phyloP scores from a whole-genome alignment of 208 protist genomes.

The Crithidia bombi region DNA sequence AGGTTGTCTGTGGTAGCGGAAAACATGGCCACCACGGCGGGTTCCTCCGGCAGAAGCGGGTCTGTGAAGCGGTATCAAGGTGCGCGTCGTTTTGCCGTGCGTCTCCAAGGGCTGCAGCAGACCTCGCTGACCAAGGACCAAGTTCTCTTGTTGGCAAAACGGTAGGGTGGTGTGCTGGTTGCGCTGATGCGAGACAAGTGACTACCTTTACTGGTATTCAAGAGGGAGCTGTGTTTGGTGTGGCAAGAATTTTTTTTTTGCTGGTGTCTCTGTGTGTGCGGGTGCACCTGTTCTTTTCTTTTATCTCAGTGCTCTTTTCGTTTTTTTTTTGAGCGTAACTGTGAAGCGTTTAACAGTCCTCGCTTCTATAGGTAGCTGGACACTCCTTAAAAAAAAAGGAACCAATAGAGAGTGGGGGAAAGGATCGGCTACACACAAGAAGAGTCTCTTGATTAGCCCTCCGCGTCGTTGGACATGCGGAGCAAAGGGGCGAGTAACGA shows the following conservation, averaged over 20 bases:
- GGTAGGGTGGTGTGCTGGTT: not conserved
- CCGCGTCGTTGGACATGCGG: no score
- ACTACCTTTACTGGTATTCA: no score
- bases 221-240: no score
- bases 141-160: constrained; percentile 42
- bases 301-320: not conserved
- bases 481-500: no score
- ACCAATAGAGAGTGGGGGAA: no score
- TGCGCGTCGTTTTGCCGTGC: constrained; percentile 43
- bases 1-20: constrained; percentile 42
- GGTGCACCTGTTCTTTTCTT: not conserved
- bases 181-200: no score
- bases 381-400: not conserved
- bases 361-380: not conserved
- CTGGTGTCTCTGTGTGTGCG: not conserved
- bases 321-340: constrained; percentile 13
- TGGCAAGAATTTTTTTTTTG: no score
- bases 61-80: constrained; percentile 42
- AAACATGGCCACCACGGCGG: constrained; percentile 28
- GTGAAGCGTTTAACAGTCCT: constrained; percentile 16
- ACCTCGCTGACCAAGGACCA: constrained; percentile 60
- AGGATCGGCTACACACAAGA: no score
- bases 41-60: constrained; percentile 33
- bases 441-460: no score
- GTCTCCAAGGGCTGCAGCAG: constrained; percentile 55